Base-by-base conservation (phyloP, 768 basidiomycete species). In the Russula lepida region DNA sequence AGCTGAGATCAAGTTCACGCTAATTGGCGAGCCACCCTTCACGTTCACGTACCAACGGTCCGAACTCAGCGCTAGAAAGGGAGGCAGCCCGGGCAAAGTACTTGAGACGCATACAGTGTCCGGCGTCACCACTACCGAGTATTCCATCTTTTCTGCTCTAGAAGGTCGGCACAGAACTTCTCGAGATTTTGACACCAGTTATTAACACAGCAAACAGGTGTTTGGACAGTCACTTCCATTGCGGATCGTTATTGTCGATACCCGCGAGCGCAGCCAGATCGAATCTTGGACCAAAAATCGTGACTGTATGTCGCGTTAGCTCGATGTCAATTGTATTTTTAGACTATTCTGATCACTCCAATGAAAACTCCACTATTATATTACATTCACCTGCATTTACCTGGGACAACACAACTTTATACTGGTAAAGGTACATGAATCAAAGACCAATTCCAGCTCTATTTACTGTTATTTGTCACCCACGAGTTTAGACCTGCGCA, bases 11-110 rank as follows among this genome's bases (percentile, higher is more conserved):
- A 74, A 87, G 44, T 98, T 99, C 73, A 85, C 86, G 3, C 81
- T 99, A 56, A 78, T 86, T 33, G 97, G 97, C 48, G 88, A 91
- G 70, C 88, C 97, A 19, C 97, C 97, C 0, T 99, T 98, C 75
- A 88, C 94, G 1, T 98, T 99, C 74, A 94, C 93, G 0, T 95
- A 95, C 73, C 90, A 93, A 71, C 83, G 92, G 50, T 81, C 90
- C 2, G 91, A 92, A 72, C 79, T 84, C 21, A 79, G 77, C 53
- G 71, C 76, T 4, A 84, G 80, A 74, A 89, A 88, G 70, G 85
- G 86, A 32, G 80, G 81, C 52, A 85, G 81, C 66, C 77, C 82
- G 44, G 84, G 84, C 54, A 89, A 87, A 69, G 84, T 94, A n/a
- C 78, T 95, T 7, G 92, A 95, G 73, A 91, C 91, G 19, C 92